Evolutionary conservation across 805 yeast genomes (phyloP).

Genomic region (Yueomyces sp.): DNA sequence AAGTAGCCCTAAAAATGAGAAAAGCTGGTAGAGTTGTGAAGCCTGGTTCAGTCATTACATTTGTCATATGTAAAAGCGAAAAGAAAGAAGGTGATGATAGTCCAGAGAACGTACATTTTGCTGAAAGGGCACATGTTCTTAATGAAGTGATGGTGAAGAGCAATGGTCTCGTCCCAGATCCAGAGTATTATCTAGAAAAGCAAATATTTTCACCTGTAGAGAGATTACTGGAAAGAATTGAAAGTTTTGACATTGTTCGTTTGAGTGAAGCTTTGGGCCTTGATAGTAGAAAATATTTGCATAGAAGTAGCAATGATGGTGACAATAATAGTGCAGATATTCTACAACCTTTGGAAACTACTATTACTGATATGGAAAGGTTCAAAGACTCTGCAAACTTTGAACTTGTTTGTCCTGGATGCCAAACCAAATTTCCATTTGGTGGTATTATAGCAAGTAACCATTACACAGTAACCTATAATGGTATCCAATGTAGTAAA

Average conservation of each 20-base stretch:
- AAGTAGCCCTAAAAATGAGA: slow-evolving; percentile 72
- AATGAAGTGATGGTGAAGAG: slow-evolving; percentile 51
- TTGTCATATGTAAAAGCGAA: slow-evolving; percentile 46
- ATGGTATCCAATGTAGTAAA: slow-evolving; percentile 57
- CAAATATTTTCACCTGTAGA: slow-evolving; percentile 87
- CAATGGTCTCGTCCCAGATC: slow-evolving; percentile 51
- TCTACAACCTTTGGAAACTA: slow-evolving; percentile 67
- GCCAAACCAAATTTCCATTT: slow-evolving; percentile 48
- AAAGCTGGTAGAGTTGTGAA: slow-evolving; percentile 76
- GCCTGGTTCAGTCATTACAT: slow-evolving; percentile 85
- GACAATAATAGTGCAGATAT: slow-evolving; percentile 24
- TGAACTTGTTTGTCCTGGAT: slow-evolving; percentile 40
- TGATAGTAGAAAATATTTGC: slow-evolving; percentile 50
- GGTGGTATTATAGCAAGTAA: slow-evolving; percentile 62
- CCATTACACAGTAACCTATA: slow-evolving; percentile 45
- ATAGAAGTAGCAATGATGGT: slow-evolving; percentile 21
- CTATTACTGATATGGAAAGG: slow-evolving; percentile 68
- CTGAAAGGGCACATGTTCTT: slow-evolving; percentile 69
- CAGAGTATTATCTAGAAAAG: slow-evolving; percentile 67
- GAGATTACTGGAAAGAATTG: slow-evolving; percentile 71
- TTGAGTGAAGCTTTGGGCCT: slow-evolving; percentile 69
- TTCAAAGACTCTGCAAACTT: slow-evolving; percentile 53
- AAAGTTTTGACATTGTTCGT: slow-evolving; percentile 72
- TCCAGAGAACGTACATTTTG: slow-evolving; percentile 2
- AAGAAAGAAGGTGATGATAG: slow-evolving; percentile 25